These are phyloP conservation scores for Leccinum variicolor DNA, from an alignment of 768 basidiomycete species.

Conservation along the genomic window DNA sequence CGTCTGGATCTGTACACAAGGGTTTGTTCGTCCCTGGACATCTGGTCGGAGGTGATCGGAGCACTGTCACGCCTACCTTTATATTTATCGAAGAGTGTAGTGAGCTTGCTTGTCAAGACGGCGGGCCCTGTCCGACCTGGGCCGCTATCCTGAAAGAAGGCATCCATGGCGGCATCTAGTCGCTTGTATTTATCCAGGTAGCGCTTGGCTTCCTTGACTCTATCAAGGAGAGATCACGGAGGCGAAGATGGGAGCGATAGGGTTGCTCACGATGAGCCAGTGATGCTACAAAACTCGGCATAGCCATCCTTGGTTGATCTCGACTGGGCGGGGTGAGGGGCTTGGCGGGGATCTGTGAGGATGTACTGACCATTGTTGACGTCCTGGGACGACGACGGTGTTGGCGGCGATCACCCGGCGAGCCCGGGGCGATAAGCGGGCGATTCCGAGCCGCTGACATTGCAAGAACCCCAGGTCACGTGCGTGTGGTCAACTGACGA, in stretches of 20 bases:
- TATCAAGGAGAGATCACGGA: constrained; percentile 15
- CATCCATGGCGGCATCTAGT: constrained; percentile 70
- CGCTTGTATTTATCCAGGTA: constrained; percentile 70
- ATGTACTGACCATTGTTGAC: constrained; percentile 22
- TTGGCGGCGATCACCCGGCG: not conserved
- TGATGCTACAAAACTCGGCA: constrained; percentile 60
- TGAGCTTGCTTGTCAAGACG: constrained; percentile 54
- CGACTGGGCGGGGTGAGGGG: constrained; percentile 18
- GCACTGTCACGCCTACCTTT: constrained; percentile 43
- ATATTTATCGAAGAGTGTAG: constrained; percentile 61
- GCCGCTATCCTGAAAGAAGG: constrained; percentile 55
- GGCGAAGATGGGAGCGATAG: not conserved
- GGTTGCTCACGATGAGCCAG: constrained; percentile 64
- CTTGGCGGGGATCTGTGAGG: not conserved
- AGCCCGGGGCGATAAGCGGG: constrained; percentile 18
- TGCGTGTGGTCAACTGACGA: not conserved
- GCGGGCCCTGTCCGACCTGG: constrained; percentile 10
- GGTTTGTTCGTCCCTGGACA: constrained; percentile 1
- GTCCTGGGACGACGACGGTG: constrained; percentile 4
- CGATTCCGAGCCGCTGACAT: constrained; percentile 17
- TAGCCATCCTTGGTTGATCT: constrained; percentile 40
- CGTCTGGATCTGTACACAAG: constrained; percentile 47
- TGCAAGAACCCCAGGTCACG: constrained; percentile 16
- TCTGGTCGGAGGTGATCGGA: not conserved
- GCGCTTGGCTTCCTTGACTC: constrained; percentile 55